Base-by-base conservation (phyloP, 495 filamentous ascomycete genomes). In the Cudoniella acicularis region DNA sequence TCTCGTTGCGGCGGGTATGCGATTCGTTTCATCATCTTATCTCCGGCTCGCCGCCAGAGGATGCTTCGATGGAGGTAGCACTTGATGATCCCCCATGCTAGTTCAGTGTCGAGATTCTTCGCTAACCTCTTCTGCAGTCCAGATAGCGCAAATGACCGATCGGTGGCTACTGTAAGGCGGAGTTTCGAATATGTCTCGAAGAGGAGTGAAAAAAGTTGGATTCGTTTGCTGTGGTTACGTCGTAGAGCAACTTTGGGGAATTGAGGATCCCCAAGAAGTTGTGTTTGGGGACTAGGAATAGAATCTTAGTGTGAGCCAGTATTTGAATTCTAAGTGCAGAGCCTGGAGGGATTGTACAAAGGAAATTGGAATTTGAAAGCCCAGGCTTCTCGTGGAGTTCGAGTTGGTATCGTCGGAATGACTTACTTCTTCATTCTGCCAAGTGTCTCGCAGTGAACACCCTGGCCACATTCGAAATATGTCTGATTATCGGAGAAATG, bases 391-490 rank as follows among this genome's bases (percentile, higher is more conserved):
- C n/a, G n/a, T n/a, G n/a, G n/a, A n/a, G n/a, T n/a, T n/a, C n/a
- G n/a, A n/a, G n/a, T n/a, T n/a, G n/a, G n/a, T n/a, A n/a, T n/a
- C n/a, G n/a, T n/a, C n/a, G n/a, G n/a, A n/a, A n/a, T 45, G 20
- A 4, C 50, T 36, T 41, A 53, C 27, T n/a, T 53, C 23, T 3
- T 30, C 25, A 30, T 36, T 25, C 25, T 23, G 2, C 36, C 23
- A 4, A 56, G 43, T 16, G 43, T 26, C 25, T 56, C 53, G 54
- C 75, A 78, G 2, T 64, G 57, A 8, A 76, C 65, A 0, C 73
- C 75, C 10, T 62, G 30, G 0, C 75, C 75, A 55, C 76, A 77
- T 51, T 78, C 76, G 67, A 64, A 76, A 49, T 77, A 78, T 10
- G 65, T 61, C 47, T 77, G 73, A 8, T 58, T 69, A 3, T 63